Evolutionary conservation across 495 filamentous ascomycete species (phyloP), one percentile per base, ranked within the genome.

Genomic region (Penicillium chermesinum): DNA sequence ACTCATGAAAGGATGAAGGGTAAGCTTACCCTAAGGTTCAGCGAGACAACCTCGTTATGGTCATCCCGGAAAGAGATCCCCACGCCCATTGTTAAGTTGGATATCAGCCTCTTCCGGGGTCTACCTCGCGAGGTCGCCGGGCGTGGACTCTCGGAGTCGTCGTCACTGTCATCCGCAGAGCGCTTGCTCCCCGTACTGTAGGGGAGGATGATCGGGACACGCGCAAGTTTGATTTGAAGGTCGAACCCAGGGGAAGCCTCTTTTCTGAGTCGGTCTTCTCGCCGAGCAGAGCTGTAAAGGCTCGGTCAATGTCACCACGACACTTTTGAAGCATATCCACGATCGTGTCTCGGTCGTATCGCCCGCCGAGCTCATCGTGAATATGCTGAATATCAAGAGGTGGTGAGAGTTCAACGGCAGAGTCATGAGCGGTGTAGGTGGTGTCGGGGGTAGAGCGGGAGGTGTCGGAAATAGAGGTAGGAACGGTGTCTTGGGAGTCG

Each of bases 371-470:
- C 8, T 78, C 76, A 42, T 74, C 72, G 41, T 72, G 61, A 15
- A 86, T 82, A 2, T 67, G 66, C 13, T 82, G 72, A 33, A 85
- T 75, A 64, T 83, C 84, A 83, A 82, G 86, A 7, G 78, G 75
- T 37, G 70, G 64, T 10, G 46, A 61, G 0, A 63, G 42, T 1
- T 64, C 62, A 38, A 73, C 61, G 7, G 25, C 9, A 22, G 35
- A 30, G 15, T 57, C 52, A 39, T 60, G 43, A 1, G 50, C 55
- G 12, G 32, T 44, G 18, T 46, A n/a, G 13, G 27, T 12, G 14
- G 64, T 55, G 48, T 59, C 30, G 3, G 19, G 22, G 35, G 22
- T 39, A 2, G 36, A 44, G 25, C 27, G 32, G 13, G 48, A 10
- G 7, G 40, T 17, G 10, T 41, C 9, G 16, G 41, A 40, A 13